Evolutionary conservation across 225 moss, liverwort and hornwort genomes (phyloP).

Genomic region (Neckera pumila): DNA sequence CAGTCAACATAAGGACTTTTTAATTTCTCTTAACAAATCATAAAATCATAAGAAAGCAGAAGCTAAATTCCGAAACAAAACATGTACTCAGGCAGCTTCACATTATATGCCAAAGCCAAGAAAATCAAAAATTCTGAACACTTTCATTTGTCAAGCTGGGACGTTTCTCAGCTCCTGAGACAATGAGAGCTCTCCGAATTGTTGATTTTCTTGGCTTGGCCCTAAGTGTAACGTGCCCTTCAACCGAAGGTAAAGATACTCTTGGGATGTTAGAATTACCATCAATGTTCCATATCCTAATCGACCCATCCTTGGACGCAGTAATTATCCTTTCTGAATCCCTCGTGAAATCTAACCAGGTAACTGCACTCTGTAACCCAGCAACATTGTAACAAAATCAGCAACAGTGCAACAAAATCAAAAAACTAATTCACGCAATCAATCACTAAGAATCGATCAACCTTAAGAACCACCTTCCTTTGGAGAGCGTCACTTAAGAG

Average conservation of each 20-base stretch:
- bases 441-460: background rate
- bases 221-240: background rate
- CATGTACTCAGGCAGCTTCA: background rate
- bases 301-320: conserved; percentile 97
- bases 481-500: background rate
- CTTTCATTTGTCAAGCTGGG: background rate
- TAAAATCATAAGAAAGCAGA: background rate
- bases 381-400: conserved; percentile 6
- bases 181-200: background rate
- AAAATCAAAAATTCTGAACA: background rate
- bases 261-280: conserved; percentile 26
- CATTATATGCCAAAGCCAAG: background rate
- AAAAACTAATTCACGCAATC: background rate
- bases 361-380: conserved; percentile 79
- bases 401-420: background rate
- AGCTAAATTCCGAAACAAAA: background rate
- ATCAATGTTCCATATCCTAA: conserved; percentile 90
- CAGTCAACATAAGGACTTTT: background rate
- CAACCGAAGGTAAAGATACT: background rate
- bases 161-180: background rate
- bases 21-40: background rate
- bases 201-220: background rate
- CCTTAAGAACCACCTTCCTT: background rate
- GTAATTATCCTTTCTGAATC: conserved; percentile 86
- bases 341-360: conserved; percentile 96